Base-by-base conservation (phyloP, 1,139 yeast species). In the Tardiomyces depauwii region DNA sequence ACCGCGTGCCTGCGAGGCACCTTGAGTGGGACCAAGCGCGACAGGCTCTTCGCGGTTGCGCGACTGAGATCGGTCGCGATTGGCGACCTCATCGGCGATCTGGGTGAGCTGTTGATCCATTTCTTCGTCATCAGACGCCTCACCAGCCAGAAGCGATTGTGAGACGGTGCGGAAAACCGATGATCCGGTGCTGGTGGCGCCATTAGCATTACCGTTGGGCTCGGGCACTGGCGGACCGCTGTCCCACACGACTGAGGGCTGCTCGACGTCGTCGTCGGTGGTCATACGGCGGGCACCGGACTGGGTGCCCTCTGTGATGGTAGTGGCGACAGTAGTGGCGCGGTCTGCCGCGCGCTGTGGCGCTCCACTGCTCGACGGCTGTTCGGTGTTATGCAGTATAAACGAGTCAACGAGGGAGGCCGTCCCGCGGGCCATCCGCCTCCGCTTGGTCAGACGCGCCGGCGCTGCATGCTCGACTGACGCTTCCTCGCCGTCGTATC, bases 21-120 rank as follows among this genome's bases (percentile, higher is more conserved):
- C 52, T 40, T 58, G 62, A 2, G 62, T 58, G n/a, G 60, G 58
- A 7, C 61, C 62, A 19, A 58, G 30, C 19, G 40, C 44, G 6
- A 36, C 44, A 28, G 39, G 16, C 19, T 42, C 45, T 14, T 18
- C 42, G 12, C 49, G 51, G 14, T 45, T 18, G 28, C 19, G 33
- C 16, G 41, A 16, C 39, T 41, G 44, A 19, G 14, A 25, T 18
- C 13, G 47, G 10, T 23, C 42, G n/a, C 43, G 44, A 21, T 43
- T 45, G 45, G 44, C 40, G n/a, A 39, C 32, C 18, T 21, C n/a
- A 12, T 25, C 25, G 25, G 30, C 41, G 10, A 21, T 12, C 28
- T 42, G 41, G 14, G 33, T 14, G n/a, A 28, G 18, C 25, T 21
- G 40, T 16, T 21, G 18, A 10, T 18, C 18, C 16, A 21, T 12